These are phyloP conservation scores for Ambrosiella beaveri DNA, from an alignment of 2,329 filamentous ascomycete species.

Conservation along the genomic window DNA sequence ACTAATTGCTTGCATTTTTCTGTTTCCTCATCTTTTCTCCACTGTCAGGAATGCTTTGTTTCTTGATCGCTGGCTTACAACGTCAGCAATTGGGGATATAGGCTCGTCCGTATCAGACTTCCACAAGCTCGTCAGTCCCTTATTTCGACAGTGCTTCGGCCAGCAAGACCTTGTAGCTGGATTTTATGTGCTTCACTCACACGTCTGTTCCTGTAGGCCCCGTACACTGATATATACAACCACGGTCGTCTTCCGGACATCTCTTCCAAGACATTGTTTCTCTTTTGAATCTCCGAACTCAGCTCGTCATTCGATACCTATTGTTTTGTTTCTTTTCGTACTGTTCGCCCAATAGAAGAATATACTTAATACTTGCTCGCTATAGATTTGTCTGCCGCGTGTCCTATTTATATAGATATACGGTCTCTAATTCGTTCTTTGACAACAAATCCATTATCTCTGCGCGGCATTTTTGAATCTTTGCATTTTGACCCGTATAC, in stretches of 20 bases:
- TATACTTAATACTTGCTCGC: not conserved
- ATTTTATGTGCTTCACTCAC: not conserved
- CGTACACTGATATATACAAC: not conserved
- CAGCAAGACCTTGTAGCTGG: not conserved
- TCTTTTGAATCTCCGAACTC: not conserved
- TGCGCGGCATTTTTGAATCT: not conserved
- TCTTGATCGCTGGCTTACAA: not conserved
- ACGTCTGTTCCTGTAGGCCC: not conserved
- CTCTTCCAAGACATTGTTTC: not conserved
- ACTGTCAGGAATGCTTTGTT: not conserved
- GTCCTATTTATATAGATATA: not conserved
- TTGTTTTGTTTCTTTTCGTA: not conserved
- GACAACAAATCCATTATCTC: not conserved
- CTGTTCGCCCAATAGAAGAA: not conserved
- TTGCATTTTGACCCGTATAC: not conserved
- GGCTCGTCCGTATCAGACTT: conserved; percentile 1
- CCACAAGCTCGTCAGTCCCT: conserved; percentile 1
- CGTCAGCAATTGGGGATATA: not conserved
- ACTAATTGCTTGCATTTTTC: not conserved
- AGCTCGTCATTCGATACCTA: not conserved
- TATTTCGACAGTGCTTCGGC: conserved; percentile 6
- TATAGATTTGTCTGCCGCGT: not conserved
- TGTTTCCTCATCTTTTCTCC: not conserved
- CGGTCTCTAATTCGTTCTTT: not conserved
- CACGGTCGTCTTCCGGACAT: not conserved